Conservation (phyloP, 176 grass and related monocot genomes). For the Aegilops tauschii region DNA sequence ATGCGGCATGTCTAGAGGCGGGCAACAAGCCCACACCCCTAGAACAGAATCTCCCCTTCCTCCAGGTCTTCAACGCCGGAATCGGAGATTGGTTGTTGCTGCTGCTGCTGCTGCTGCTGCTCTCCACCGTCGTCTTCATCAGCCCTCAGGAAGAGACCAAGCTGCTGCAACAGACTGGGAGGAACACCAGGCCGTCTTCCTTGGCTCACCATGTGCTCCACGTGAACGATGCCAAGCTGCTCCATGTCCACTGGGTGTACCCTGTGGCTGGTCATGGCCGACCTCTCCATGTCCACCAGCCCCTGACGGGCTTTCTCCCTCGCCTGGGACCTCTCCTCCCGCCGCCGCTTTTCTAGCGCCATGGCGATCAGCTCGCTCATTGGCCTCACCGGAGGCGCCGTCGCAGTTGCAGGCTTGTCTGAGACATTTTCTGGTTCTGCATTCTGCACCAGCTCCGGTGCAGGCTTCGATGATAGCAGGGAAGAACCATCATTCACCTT, state of each 20-base stretch:
- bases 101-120: background rate
- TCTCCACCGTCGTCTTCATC: background rate
- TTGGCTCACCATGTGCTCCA: slow-evolving; percentile 38
- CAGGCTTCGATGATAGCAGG: background rate
- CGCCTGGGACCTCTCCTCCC: background rate
- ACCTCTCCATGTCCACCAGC: slow-evolving; percentile 8
- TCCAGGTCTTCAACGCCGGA: background rate
- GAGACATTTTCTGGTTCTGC: background rate
- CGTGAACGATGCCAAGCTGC: slow-evolving; percentile 19
- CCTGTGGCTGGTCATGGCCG: background rate
- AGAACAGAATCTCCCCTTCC: slow-evolving; percentile 21
- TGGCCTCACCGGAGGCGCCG: background rate
- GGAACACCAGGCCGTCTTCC: background rate
- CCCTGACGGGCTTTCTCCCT: slow-evolving; percentile 1
- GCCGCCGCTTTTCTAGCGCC: slow-evolving; percentile 7
- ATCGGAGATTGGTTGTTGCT: background rate
- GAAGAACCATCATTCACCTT: background rate
- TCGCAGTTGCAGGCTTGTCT: too few species aligned
- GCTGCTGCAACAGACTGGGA: slow-evolving; percentile 22
- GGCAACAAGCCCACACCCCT: too few species aligned
- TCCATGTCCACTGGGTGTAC: slow-evolving; percentile 32
- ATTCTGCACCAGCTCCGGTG: background rate
- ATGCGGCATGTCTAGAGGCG: too few species aligned
- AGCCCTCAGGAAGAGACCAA: slow-evolving; percentile 29
- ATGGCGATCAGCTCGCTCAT: slow-evolving; percentile 14